Percentiles rank a stretch among this genome's conserved stretches.
Conservation (phyloP, 768 basidiomycete genomes). For the Amyloporia xantha region DNA sequence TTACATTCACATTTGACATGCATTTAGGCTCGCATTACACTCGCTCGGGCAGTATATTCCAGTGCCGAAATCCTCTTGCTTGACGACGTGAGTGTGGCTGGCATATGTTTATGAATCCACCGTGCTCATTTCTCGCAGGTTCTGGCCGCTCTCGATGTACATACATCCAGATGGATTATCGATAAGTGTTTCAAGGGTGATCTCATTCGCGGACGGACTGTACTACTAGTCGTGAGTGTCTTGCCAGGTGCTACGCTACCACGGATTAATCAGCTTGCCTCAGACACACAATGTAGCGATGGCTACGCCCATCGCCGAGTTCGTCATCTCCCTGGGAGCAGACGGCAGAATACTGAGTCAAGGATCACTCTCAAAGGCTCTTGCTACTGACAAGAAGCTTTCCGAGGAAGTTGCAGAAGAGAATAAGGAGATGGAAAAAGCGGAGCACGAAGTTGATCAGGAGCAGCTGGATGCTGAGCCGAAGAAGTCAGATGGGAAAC, state of each 20-base stretch:
- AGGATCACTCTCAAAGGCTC: conserved; percentile 40
- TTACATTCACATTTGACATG: conserved; percentile 14
- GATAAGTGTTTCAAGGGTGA: conserved; percentile 41
- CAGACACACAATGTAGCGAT: conserved; percentile 48
- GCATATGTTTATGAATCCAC: conserved; percentile 46
- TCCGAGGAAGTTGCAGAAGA: conserved; percentile 16
- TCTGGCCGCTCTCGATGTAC: conserved; percentile 43
- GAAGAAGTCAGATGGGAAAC: conserved; percentile 22
- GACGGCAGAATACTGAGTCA: conserved; percentile 46
- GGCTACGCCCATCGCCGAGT: conserved; percentile 43
- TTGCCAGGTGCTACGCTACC: not conserved
- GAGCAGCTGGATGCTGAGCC: conserved; percentile 8
- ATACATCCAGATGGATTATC: conserved; percentile 45
- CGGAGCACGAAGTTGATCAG: conserved; percentile 14
- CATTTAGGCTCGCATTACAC: conserved; percentile 34
- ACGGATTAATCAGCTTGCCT: not conserved
- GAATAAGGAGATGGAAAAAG: conserved; percentile 12
- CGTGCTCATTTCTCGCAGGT: conserved; percentile 35
- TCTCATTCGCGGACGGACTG: conserved; percentile 39
- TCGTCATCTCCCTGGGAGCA: conserved; percentile 45
- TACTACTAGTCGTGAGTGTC: conserved; percentile 41
- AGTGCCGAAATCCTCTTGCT: conserved; percentile 54
- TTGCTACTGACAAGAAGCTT: conserved; percentile 33
- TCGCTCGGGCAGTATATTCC: conserved; percentile 54
- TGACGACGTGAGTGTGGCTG: conserved; percentile 58